These are phyloP conservation scores for Aspergillus candidus DNA, from an alignment of 2,329 filamentous ascomycete genomes.

Conservation along the genomic window DNA sequence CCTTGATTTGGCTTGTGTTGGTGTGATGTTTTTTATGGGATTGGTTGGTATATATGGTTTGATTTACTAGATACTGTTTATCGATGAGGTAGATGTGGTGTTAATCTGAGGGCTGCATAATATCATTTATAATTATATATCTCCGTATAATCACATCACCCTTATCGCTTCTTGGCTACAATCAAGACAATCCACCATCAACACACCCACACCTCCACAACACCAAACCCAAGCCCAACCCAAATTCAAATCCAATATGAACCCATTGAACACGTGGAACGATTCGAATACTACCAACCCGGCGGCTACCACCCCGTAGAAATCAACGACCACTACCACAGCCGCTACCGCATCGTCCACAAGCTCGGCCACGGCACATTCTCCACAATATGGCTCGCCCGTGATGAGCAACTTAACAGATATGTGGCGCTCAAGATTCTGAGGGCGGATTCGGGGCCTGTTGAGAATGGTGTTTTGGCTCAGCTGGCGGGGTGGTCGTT, in stretches of 20 bases:
- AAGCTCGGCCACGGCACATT: constrained; percentile 38
- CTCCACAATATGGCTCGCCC: constrained; percentile 29
- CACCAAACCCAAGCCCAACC: too few species aligned
- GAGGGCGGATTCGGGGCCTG: constrained; percentile 17
- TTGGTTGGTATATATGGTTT: not conserved
- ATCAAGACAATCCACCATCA: too few species aligned
- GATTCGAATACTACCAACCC: constrained; percentile 18
- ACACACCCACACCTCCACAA: too few species aligned
- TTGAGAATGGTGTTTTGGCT: constrained; percentile 2
- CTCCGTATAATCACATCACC: too few species aligned
- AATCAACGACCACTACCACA: constrained; percentile 24
- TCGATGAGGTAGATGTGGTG: too few species aligned
- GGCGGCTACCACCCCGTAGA: constrained; percentile 26
- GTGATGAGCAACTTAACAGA: constrained; percentile 15
- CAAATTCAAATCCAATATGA: constrained; percentile 9
- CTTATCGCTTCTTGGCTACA: too few species aligned
- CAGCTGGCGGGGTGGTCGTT: not conserved
- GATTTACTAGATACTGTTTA: too few species aligned
- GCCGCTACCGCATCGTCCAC: constrained; percentile 34
- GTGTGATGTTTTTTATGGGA: not conserved
- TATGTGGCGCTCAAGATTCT: constrained; percentile 26
- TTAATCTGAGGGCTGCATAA: too few species aligned
- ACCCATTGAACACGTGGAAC: constrained; percentile 18
- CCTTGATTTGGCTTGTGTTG: constrained; percentile 31
- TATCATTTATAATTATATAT: too few species aligned